A percentile compares a stretch with the other conserved stretches of the same genome.
Evolutionary conservation across 2,329 filamentous ascomycete genomes (phyloP).

Genomic region (Fusarium lyarnte): DNA sequence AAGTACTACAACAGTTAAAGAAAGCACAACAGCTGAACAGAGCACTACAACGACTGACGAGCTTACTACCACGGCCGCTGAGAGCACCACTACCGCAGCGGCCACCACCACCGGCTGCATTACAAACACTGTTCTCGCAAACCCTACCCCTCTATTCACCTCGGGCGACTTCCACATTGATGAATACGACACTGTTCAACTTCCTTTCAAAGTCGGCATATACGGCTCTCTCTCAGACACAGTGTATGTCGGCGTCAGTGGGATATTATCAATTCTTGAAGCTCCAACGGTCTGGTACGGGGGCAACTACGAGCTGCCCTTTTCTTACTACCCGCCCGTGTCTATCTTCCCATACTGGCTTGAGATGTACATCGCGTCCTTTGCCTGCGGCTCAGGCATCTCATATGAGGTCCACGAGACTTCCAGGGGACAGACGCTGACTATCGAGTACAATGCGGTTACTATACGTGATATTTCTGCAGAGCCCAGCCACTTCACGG

Average conservation of each 20-base stretch:
- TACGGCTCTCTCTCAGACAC: accelerated
- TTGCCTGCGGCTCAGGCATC: background rate
- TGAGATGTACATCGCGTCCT: accelerated
- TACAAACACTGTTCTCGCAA: background rate
- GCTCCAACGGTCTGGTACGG: accelerated
- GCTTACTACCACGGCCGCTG: accelerated
- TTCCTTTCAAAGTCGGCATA: background rate
- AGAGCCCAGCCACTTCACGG: background rate
- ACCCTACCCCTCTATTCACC: background rate
- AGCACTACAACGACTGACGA: background rate
- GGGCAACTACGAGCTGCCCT: background rate
- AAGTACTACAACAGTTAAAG: background rate
- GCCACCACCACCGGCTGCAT: background rate
- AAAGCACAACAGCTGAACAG: background rate
- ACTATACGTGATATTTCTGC: accelerated
- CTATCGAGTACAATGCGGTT: background rate
- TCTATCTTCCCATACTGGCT: background rate
- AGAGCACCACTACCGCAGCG: background rate
- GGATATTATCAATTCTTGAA: background rate
- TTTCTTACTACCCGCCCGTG: accelerated
- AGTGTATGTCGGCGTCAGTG: accelerated
- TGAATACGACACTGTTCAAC: background rate
- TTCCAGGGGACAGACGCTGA: accelerated
- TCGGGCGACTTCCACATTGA: background rate
- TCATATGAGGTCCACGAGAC: background rate